Evolutionary conservation across 441 rosid species (phyloP), one percentile per base, ranked within the genome.

Genomic region (Iberis amara): DNA sequence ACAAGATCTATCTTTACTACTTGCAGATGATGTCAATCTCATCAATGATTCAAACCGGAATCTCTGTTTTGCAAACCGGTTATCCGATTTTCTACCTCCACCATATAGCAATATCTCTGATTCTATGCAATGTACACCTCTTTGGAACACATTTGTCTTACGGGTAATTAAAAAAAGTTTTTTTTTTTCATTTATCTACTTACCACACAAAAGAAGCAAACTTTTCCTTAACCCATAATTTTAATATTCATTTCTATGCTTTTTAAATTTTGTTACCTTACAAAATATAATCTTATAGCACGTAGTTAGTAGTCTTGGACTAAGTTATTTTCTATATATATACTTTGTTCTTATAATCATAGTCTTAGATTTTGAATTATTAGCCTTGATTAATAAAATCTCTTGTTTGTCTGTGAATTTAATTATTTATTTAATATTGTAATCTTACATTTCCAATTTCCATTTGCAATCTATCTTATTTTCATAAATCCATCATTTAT

Each of bases 111-210:
- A 80, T 49, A 59, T 80, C 51, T 76, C 96, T 14, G 76, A 76
- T 28, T 26, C 48, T 2, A 65, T 82, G 71, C 61, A 66, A 1
- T 88, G 98, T 61, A 39, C 75, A 43, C 89, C 89, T 8, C 62
- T 88, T 39, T 88, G 98, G 98, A 80, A 91, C 72, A 78, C 73
- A 52, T 82, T 79, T 40, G 54, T 81, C 49, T 73, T 91, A 64
- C 70, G 96, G 79, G 98, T 91, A 80, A 80, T 64, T 2, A 21
- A 31, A 13, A 18, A 18, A 4, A 55, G n/a, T n/a, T n/a, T n/a
- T n/a, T n/a, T n/a, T n/a, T n/a, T n/a, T 33, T 21, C 37, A 47
- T 38, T 18, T 11, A 61, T 13, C 13, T 27, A 13, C 11, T 57
- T 23, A 57, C 44, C 9, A 43, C 43, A n/a, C 26, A n/a, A 14